Base-by-base conservation (phyloP, 257 asterid species). In the Mitragyna speciosa region DNA sequence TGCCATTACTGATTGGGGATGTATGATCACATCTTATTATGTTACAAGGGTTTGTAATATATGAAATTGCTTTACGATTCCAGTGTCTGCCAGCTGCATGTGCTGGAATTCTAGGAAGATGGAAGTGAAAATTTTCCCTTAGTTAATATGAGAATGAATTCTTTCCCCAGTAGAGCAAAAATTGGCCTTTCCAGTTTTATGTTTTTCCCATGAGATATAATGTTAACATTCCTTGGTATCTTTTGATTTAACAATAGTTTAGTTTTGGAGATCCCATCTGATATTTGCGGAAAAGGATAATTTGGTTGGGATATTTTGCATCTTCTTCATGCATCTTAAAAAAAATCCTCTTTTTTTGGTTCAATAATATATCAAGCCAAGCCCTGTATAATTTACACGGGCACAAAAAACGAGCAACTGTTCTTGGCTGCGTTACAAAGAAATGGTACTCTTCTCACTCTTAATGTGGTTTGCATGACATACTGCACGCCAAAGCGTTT, bases 81-180 rank as follows among this genome's bases (percentile, higher is more conserved):
- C 81, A 87, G 88, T 78, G 81, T 84, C 67, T 86, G 96, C 75
- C 97, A 92, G 77, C 97, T 95, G 77, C 81, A 86, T 71, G 98
- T 95, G 82, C 79, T 93, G 88, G 99, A 93, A 87, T 87, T 93
- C 51, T 95, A 95, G 97, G 99, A 95, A 84, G 97, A 93, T 84
- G 95, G 86, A 65, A n/a, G n/a, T n/a, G 90, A 89, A 69, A 89
- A 87, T 80, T 95, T 84, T 84, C 96, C 97, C 10, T 81, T 95
- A 88, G 84, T 95, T 72, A 92, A 93, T 82, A 91, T 95, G 96
- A 97, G 99, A 93, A 93, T 45, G 78, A 70, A 66, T 64, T 70
- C 67, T 77, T 76, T 5, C 33, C 77, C n/a, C 73, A 68, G 8
- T 47, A 9, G 64, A 26, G 69, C 43, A 47, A 41, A 70, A 45